Conservation (phyloP, 768 basidiomycete species). For the Suillus subalutaceus region DNA sequence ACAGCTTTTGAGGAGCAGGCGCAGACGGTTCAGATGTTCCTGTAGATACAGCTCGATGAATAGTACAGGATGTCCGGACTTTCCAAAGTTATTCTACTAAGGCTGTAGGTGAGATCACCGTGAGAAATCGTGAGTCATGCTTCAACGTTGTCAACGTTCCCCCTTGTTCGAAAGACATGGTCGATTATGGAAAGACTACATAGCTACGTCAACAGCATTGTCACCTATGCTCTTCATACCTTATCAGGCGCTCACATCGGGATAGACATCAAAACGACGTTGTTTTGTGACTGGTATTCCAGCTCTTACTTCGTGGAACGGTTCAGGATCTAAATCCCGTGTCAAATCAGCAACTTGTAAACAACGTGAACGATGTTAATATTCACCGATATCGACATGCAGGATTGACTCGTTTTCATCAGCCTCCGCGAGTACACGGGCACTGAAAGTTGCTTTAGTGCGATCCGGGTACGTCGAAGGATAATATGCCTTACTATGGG, state of each 20-base stretch:
- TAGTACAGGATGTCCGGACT: not conserved
- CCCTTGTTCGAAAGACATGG: not conserved
- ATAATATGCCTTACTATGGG: conserved; percentile 63
- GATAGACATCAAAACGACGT: conserved; percentile 91
- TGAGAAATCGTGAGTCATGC: not conserved
- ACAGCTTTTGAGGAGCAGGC: not conserved
- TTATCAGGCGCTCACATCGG: conserved; percentile 55
- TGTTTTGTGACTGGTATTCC: conserved; percentile 94
- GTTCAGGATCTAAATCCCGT: conserved; percentile 56
- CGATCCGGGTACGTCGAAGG: not conserved
- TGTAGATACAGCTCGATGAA: not conserved
- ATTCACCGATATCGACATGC: conserved; percentile 80
- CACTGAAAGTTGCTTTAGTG: conserved; percentile 50
- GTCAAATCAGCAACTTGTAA: not conserved
- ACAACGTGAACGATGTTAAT: not conserved
- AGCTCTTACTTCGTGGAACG: conserved; percentile 65
- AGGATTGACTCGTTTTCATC: conserved; percentile 79
- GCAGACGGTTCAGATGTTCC: not conserved
- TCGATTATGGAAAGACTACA: not conserved
- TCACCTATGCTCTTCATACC: not conserved
- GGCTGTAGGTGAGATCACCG: not conserved
- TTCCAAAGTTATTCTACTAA: not conserved
- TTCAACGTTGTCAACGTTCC: not conserved
- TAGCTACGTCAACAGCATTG: not conserved
- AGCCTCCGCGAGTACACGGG: conserved; percentile 71